Base-by-base conservation (phyloP, 208 protist genomes). In the Acanthamoeba royreba region DNA sequence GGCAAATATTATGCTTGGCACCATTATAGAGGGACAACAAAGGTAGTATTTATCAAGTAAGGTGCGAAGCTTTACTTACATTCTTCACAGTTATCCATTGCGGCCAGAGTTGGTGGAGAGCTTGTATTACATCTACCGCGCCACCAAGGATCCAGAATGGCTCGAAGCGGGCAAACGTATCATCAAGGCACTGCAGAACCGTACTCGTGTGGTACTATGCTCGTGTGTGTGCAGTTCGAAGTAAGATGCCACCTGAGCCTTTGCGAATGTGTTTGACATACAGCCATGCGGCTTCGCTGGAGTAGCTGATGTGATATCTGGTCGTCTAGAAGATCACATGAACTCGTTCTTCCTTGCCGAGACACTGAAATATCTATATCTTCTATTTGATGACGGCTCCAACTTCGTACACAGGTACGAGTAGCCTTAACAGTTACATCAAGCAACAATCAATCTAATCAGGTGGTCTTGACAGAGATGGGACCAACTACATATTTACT, bases 311-410 rank as follows among this genome's bases (percentile, higher is more conserved):
- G 95, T 97, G 96, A 97, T 40, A 98, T 96, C 61, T 91, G 97
- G 49, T 53, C 58, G 2, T 83, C 98, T 81, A 25, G 94, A 97
- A 4, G 98, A 99, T 93, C 42, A 88, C 28, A 99, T 99, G 98
- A 98, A 99, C 72, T 98, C 96, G 72, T 99, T 99, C 94, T 97
- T 99, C 43, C 74, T 99, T 22, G 94, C 97, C 0, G 98, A 99
- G 94, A 99, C 98, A n/a, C 95, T 99, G 46, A 99, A 99, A 94
- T 99, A 99, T 94, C 95, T 99, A n/a, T 99, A 98, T 86, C 94
- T 99, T n/a, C 92, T 99, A 19, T 99, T 99, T 93, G 96, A 93
- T 43, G 93, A 96, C 46, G 94, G 96, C 47, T 94, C 89, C 35
- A 96, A 95, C 53, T 92, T 89, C 40, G 45, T 97, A 33, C 81